phyloP scores from a whole-genome alignment of 1,284 basidiomycete species.

The Pholiota adiposa region DNA sequence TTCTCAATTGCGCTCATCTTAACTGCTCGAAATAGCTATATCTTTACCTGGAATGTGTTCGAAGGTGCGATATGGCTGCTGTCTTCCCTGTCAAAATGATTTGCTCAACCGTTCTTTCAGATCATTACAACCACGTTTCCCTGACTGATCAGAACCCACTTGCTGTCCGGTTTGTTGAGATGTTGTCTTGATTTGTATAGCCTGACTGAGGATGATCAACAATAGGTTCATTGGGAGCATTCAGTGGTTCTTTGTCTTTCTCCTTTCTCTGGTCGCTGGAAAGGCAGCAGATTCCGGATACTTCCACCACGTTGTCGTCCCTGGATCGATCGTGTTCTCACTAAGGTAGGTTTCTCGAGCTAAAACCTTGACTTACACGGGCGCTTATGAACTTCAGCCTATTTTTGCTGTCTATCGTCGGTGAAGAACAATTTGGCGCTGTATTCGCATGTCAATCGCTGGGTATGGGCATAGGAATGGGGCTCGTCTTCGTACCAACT shows the following conservation, averaged over 20 bases:
- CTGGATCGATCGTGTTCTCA: constrained; percentile 38
- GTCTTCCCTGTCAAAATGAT: not conserved
- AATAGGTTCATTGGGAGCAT: constrained; percentile 32
- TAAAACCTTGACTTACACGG: too few relatives aligned
- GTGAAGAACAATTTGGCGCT: constrained; percentile 22
- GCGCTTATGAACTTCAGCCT: constrained; percentile 13
- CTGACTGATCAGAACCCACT: constrained; percentile 25
- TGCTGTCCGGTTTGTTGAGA: constrained; percentile 21
- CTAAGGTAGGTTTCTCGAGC: constrained; percentile 31
- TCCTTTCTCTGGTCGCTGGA: constrained; percentile 41
- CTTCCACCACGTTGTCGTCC: constrained; percentile 37
- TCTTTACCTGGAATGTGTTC: constrained; percentile 30
- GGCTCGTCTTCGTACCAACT: constrained; percentile 50
- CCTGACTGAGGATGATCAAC: not conserved
- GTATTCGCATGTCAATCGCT: constrained; percentile 48
- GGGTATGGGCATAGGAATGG: constrained; percentile 51
- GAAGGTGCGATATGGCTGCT: constrained; percentile 17
- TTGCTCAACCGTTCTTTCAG: not conserved
- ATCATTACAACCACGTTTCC: constrained; percentile 25
- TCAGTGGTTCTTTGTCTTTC: constrained; percentile 42
- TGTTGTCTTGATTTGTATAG: not conserved
- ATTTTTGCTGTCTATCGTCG: constrained; percentile 20
- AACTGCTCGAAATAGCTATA: constrained; percentile 17
- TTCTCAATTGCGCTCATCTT: not conserved
- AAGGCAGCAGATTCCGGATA: constrained; percentile 42